phyloP scores from a whole-genome alignment of 495 filamentous ascomycete genomes.

The Pseudomonodictys pantanalensis region DNA sequence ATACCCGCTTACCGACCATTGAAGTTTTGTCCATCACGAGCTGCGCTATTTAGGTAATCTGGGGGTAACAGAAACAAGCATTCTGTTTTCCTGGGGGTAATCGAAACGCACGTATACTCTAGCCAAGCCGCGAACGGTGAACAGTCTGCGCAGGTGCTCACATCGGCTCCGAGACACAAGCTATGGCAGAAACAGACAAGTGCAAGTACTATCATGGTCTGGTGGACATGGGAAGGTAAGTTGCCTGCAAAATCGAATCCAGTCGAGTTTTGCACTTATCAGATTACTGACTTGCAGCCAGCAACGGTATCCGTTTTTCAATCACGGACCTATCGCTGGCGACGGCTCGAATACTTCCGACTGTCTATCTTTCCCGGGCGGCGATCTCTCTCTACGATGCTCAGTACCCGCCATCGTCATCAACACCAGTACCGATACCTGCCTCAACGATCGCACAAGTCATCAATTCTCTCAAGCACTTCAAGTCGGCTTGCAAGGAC shows the following conservation, averaged over 20 bases:
- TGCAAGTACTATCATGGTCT: constrained; percentile 26
- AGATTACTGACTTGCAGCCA: constrained; percentile 36
- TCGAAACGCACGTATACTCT: background rate
- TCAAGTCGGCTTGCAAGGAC: constrained; percentile 68
- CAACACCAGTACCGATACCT: constrained; percentile 56
- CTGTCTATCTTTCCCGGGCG: constrained; percentile 71
- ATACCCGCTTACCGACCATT: too few species aligned
- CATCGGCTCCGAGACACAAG: too few species aligned
- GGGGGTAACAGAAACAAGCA: constrained; percentile 10
- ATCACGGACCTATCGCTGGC: constrained; percentile 75
- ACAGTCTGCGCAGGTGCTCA: too few species aligned
- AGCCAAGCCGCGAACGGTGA: background rate
- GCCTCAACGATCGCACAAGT: constrained; percentile 60
- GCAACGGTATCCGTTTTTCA: constrained; percentile 94
- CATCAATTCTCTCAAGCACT: constrained; percentile 62
- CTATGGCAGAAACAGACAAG: constrained; percentile 5
- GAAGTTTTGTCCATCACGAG: background rate
- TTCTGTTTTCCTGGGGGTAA: background rate
- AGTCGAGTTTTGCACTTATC: background rate
- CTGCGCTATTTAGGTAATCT: constrained; percentile 6
- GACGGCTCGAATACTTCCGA: constrained; percentile 67
- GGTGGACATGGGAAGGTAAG: constrained; percentile 36
- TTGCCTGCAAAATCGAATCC: background rate
- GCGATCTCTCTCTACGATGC: constrained; percentile 90
- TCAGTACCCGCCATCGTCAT: constrained; percentile 50